Conservation (phyloP, 345 rosid genomes). For the Clarkia xantiana region DNA sequence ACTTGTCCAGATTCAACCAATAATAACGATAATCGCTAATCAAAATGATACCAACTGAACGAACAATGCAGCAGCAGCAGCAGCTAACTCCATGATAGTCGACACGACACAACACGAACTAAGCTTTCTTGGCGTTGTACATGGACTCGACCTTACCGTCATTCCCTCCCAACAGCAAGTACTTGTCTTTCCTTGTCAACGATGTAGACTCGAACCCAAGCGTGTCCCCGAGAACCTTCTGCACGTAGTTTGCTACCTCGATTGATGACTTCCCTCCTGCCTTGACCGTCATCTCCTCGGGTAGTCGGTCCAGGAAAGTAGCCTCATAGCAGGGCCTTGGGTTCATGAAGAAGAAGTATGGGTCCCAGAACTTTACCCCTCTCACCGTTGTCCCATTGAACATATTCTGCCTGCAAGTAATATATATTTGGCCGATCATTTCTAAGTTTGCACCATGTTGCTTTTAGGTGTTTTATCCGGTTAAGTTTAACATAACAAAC, state of each 20-base stretch:
- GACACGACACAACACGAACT: no score
- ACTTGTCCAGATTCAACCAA: no score
- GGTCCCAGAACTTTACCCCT: constrained; percentile 29
- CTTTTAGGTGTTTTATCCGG: no score
- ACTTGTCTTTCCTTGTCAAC: constrained; percentile 35
- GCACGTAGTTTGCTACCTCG: constrained; percentile 73
- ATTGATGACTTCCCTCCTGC: constrained; percentile 28
- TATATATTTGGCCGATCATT: no score
- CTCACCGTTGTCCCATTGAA: constrained; percentile 30
- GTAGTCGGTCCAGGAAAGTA: constrained; percentile 33
- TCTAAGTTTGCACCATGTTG: no score
- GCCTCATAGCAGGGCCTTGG: constrained; percentile 30
- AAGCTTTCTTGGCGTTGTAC: no score
- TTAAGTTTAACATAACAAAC: no score
- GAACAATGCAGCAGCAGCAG: no score
- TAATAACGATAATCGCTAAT: no score
- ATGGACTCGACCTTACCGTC: constrained; percentile 1
- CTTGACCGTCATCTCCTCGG: constrained; percentile 21
- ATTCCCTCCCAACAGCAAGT: constrained; percentile 14
- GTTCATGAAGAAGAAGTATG: constrained; percentile 36
- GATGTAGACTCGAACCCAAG: constrained; percentile 33
- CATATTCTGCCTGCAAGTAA: constrained; percentile 49
- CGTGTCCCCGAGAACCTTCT: constrained; percentile 25
- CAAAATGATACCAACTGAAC: no score
- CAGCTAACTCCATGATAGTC: no score